Evolutionary conservation across 257 asterid genomes (phyloP), one percentile per base, ranked within the genome.

Genomic region (Anisodus acutangulus): DNA sequence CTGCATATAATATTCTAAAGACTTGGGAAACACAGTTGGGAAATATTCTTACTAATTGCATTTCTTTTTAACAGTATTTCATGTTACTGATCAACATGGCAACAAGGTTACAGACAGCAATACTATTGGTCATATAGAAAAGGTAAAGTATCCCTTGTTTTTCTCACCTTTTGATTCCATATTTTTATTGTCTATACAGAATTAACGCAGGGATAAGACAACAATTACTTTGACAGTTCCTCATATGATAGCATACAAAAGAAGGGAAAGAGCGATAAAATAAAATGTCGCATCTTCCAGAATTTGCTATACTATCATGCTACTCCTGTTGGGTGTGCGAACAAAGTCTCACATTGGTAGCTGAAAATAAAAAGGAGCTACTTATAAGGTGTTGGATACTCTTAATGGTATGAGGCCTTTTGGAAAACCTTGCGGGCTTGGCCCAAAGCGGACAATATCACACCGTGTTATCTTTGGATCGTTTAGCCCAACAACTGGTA

Each of bases 21-120:
- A 62, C 63, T 66, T 3, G 8, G 5, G 9, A 13, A 4, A 31
- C 26, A 5, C 57, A 66, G 35, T 37, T 54, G 57, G 37, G 69
- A 16, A 8, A 10, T 31, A 55, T 47, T 49, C 22, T 17, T 78
- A 54, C 83, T 69, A 66, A 47, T 59, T 78, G 45, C 51, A 55
- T 47, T 85, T 68, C 88, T 85, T 86, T 83, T 87, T 57, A 68
- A 79, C 98, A 95, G 99, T 93, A 49, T 95, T 95, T 86, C 98
- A 96, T 85, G 99, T 96, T 88, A 96, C 98, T 63, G 98, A 96
- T 90, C 97, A 93, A 82, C 94, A 93, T 55, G 99, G 99, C 79
- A 90, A 90, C 68, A 93, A 96, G 88, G 91, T 96, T 84, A 88
- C 87, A 53, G 99, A 96, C 88, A 84, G 57, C 82, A 89, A 81